Base-by-base conservation (phyloP, 2,329 filamentous ascomycete species). In the Rachicladosporium sp. region DNA sequence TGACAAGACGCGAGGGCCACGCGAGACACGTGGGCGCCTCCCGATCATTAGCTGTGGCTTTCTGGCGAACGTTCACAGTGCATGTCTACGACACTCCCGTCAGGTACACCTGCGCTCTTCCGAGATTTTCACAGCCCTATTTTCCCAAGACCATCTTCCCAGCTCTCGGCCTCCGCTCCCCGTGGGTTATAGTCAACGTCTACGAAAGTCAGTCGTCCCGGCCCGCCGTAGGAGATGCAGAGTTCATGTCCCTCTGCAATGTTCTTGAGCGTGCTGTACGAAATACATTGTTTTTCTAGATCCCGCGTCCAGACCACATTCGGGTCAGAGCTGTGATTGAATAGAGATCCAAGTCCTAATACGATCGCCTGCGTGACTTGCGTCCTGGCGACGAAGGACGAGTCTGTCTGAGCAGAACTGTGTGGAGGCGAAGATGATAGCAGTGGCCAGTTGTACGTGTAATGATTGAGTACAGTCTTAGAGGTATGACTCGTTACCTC, bases 221-320 rank as follows among this genome's bases (percentile, higher is more conserved):
- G 58, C 40, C 55, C 57, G 5, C 67, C 67, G 45, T 70, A 70
- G 7, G 65, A 68, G 48, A 70, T 69, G 45, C 71, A 74, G 10
- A 76, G 55, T 49, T 76, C 72, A 50, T 75, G 70, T 10, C 70
- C 71, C n/a, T 56, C 50, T 11, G 50, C 50, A 10, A 76, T 67
- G 42, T 73, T 64, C 47, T 67, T 57, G 23, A 72, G 46, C 10
- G 72, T 60, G 10, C 56, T 63, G 46, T 75, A 76, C 0, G 63
- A 65, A 11, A 75, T 61, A 1, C 71, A 46, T 10, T 61, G 51
- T 2, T 59, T 60, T 3, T 59, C 50, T 2, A 70, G 34, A 52
- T 75, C 66, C 13, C 70, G 59, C 45, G 63, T 62, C 71, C 71
- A 76, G 3, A 66, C 70, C 3, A 76, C 67, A 49, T 76, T 76